Evolutionary conservation across 441 rosid genomes (phyloP), one percentile per base, ranked within the genome.

Genomic region (Manihot esculenta): DNA sequence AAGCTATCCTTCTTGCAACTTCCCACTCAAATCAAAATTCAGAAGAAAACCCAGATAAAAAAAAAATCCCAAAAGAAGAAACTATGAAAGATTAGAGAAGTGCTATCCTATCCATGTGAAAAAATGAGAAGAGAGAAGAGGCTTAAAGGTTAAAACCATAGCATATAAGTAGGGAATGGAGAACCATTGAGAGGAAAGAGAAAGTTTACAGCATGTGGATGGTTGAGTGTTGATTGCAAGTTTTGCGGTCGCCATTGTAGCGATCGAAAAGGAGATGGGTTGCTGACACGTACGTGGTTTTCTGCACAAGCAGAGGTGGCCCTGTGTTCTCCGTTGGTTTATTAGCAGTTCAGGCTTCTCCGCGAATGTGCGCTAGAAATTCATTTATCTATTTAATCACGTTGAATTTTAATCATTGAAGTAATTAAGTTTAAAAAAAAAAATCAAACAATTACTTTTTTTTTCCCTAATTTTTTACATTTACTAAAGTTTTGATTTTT

Each of bases 121-220:
- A 14, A 21, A 56, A 54, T 35, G 50, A 64, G 47, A 18, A 30
- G 38, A 18, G 21, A 61, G 50, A 23, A 49, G 13, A 12, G 15
- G 20, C 13, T 68, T 49, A 63, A 47, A 60, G 70, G 74, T 60
- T 27, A 71, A 73, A 70, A 66, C 64, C 74, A 74, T 59, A 71
- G 84, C 78, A 78, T 65, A 14, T 75, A 38, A 74, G 78, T 74
- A 78, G 84, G 85, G 56, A 72, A 80, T 72, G 82, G 82, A 71
- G 77, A 71, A 59, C 80, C 85, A 70, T 73, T 75, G 76, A 76
- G 72, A 72, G 66, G 74, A 50, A 60, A 64, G 61, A 65, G 73
- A 67, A 54, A 53, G 33, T 49, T 57, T 6, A 23, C 9, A 54
- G 41, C 26, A 33, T 55, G 74, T 72, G 75, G 69, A 51, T 61